These are phyloP conservation scores for Rhodotorula toruloides DNA, from an alignment of 768 basidiomycete species.

Conservation along the genomic window DNA sequence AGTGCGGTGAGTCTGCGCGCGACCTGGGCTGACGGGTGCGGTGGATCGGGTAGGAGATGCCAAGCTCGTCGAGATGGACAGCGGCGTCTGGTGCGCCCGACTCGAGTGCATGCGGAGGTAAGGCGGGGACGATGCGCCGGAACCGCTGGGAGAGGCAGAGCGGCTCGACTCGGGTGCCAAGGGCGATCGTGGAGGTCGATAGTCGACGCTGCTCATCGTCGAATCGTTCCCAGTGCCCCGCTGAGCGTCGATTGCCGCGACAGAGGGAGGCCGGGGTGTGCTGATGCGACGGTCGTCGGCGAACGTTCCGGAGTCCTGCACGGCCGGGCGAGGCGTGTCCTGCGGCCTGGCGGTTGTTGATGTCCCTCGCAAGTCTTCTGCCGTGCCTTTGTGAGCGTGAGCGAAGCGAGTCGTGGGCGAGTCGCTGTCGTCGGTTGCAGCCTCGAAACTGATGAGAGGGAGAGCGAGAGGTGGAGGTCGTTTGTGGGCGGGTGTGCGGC, in stretches of 20 bases:
- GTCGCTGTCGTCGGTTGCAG: no score
- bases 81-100: not conserved
- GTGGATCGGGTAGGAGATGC: not conserved
- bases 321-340: no score
- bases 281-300: not conserved
- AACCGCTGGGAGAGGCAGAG: not conserved
- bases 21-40: not conserved
- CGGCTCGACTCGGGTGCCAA: not conserved
- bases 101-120: not conserved
- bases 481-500: no score
- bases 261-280: not conserved
- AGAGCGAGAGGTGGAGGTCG: no score
- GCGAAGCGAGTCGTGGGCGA: no score
- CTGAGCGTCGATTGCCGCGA: not conserved
- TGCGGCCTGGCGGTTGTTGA: no score
- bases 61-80: not conserved
- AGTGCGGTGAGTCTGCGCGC: slow-evolving; percentile 5
- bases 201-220: not conserved
- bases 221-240: not conserved
- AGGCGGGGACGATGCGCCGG: not conserved
- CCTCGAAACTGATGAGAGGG: no score
- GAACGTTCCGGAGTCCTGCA: no score
- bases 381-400: no score
- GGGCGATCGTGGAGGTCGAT: not conserved
- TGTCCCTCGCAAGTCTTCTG: no score